Evolutionary conservation across 2,329 filamentous ascomycete species (phyloP).

Genomic region (Camillea tinctor): DNA sequence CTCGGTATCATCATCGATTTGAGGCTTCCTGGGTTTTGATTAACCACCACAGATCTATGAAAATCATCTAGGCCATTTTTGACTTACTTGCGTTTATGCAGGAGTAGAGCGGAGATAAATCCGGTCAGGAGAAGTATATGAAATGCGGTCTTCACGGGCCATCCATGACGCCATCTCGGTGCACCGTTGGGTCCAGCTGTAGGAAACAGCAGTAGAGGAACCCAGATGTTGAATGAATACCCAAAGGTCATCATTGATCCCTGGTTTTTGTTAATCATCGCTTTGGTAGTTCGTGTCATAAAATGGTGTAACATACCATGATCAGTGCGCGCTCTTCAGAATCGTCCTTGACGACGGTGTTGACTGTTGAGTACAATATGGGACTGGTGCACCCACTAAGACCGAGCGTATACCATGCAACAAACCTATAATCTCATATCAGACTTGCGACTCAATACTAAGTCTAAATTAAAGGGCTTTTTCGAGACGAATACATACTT

Average conservation of each 20-base stretch:
- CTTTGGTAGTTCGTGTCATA: neutral
- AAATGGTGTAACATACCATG: constrained; percentile 22
- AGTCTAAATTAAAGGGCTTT: neutral
- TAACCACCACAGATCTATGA: neutral
- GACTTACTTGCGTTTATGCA: constrained; percentile 32
- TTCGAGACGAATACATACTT: constrained; percentile 33
- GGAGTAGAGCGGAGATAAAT: constrained; percentile 37
- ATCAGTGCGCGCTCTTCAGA: constrained; percentile 42
- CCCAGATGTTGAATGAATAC: constrained; percentile 46
- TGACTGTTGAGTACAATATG: constrained; percentile 44
- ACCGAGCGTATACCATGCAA: constrained; percentile 43
- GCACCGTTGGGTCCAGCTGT: constrained; percentile 41
- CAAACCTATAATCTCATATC: constrained; percentile 30
- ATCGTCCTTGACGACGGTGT: constrained; percentile 40
- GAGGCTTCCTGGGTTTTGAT: neutral
- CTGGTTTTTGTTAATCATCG: constrained; percentile 20
- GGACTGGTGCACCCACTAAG: constrained; percentile 38
- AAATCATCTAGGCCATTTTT: neutral
- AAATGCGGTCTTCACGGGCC: constrained; percentile 47
- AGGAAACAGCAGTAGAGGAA: constrained; percentile 42
- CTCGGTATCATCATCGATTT: neutral
- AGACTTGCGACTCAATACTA: neutral
- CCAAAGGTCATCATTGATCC: constrained; percentile 47
- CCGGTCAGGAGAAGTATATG: constrained; percentile 43
- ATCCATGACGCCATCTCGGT: constrained; percentile 48